A percentile compares a stretch with the other conserved stretches of the same genome.
Evolutionary conservation across 495 filamentous ascomycete species (phyloP).

Genomic region (Talaromyces borbonicus): DNA sequence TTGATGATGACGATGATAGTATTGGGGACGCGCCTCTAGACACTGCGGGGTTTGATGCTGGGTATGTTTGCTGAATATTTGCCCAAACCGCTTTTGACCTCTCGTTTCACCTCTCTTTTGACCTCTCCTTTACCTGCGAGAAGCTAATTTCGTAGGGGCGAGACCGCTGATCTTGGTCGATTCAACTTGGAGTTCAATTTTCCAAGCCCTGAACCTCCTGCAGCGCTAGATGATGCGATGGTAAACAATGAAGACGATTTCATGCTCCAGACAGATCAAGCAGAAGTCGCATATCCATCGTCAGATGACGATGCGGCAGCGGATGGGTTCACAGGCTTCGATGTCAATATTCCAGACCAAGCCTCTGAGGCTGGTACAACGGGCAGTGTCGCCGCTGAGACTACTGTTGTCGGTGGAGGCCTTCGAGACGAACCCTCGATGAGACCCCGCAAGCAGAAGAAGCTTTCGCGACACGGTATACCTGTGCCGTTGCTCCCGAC

Average conservation of each 20-base stretch:
- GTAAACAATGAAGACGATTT: constrained; percentile 32
- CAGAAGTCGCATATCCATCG: constrained; percentile 11
- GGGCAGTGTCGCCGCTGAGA: constrained; percentile 30
- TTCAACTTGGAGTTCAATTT: constrained; percentile 37
- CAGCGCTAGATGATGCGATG: constrained; percentile 18
- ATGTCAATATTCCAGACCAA: constrained; percentile 20
- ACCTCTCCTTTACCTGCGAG: no score
- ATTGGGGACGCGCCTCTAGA: constrained; percentile 22
- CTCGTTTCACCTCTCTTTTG: no score
- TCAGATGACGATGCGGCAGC: constrained; percentile 18
- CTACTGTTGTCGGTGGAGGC: constrained; percentile 32
- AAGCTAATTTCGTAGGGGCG: constrained; percentile 26
- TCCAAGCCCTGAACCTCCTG: constrained; percentile 24
- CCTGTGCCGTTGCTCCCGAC: constrained; percentile 64
- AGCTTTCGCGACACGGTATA: constrained; percentile 63
- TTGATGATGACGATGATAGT: constrained; percentile 23
- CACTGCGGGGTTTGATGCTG: constrained; percentile 31
- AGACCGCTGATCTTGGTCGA: constrained; percentile 36
- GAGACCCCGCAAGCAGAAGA: constrained; percentile 32
- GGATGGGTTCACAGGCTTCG: constrained; percentile 22
- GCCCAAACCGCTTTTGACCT: no score
- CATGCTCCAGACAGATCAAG: constrained; percentile 24
- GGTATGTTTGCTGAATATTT: constrained; percentile 19
- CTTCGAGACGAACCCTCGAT: constrained; percentile 27
- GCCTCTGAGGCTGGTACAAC: constrained; percentile 26